These are phyloP conservation scores for Globisporangium splendens DNA, from an alignment of 352 stramenopile species.

Conservation along the genomic window DNA sequence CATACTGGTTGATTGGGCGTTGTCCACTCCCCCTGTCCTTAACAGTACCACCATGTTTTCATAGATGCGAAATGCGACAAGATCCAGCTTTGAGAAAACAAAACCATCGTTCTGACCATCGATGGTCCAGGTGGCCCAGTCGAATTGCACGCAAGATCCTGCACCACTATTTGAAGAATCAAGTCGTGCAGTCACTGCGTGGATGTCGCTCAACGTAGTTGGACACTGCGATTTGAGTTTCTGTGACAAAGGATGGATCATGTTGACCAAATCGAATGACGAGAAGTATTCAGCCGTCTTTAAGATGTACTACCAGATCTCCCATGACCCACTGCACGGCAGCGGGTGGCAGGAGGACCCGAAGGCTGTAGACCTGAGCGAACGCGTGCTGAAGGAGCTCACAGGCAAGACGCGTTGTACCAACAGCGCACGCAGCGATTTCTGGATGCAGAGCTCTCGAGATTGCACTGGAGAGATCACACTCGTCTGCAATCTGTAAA, in stretches of 20 bases:
- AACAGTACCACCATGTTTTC: no score
- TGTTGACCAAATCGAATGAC: neutral
- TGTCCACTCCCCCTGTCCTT: no score
- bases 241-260: conserved; percentile 13
- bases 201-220: no score
- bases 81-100: no score
- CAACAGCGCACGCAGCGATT: no score
- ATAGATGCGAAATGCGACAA: no score
- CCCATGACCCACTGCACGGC: neutral
- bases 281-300: neutral
- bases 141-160: conserved; percentile 7
- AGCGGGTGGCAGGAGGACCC: neutral
- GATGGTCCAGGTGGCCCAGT: neutral
- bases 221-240: no score
- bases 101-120: conserved; percentile 1
- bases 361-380: conserved; percentile 1
- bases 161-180: conserved; percentile 10
- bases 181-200: conserved; percentile 1
- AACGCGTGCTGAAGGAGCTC: neutral
- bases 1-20: no score
- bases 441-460: no score
- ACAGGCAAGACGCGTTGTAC: no score
- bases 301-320: conserved; percentile 10
- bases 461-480: no score
- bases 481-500: no score